Percentiles rank a stretch among this genome's conserved stretches.
These are phyloP conservation scores for Rhododendron mucronatum DNA, from an alignment of 148 eudicot genomes.

Conservation along the genomic window DNA sequence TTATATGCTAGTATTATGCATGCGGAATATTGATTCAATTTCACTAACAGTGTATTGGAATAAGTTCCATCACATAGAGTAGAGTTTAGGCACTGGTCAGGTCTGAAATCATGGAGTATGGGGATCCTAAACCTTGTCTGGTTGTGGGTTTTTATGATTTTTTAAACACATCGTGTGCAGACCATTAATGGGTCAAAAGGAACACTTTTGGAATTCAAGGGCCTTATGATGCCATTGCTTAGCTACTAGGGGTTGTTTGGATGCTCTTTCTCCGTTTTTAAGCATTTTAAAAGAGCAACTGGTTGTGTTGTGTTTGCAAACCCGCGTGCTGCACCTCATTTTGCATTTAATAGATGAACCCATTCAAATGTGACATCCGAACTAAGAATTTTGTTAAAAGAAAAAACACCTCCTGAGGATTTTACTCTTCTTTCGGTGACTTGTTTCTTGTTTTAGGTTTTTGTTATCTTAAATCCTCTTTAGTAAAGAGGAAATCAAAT, in stretches of 20 bases:
- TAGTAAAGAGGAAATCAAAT: conserved; percentile 9
- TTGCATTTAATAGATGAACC: background rate
- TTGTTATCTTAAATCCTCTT: background rate
- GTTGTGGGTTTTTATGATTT: conserved; percentile 26
- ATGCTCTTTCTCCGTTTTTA: background rate
- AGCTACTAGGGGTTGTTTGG: background rate
- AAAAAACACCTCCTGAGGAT: background rate
- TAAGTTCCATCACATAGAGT: conserved; percentile 19
- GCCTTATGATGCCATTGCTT: conserved; percentile 6
- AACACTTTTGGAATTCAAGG: conserved; percentile 12
- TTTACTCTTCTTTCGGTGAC: conserved; percentile 7
- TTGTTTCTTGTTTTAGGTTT: background rate
- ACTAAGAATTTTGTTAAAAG: background rate
- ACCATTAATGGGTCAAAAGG: conserved; percentile 33
- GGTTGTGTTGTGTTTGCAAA: conserved; percentile 11
- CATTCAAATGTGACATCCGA: background rate
- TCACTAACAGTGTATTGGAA: conserved; percentile 7
- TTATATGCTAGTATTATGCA: conserved; percentile 12
- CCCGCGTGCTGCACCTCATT: background rate
- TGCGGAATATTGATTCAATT: background rate
- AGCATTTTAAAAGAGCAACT: conserved; percentile 5
- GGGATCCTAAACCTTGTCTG: conserved; percentile 18
- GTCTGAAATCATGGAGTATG: conserved; percentile 17
- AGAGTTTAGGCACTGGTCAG: conserved; percentile 26
- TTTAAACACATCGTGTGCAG: conserved; percentile 24